Conservation (phyloP, 106 monocot species). For the Dendrobium officinale region DNA sequence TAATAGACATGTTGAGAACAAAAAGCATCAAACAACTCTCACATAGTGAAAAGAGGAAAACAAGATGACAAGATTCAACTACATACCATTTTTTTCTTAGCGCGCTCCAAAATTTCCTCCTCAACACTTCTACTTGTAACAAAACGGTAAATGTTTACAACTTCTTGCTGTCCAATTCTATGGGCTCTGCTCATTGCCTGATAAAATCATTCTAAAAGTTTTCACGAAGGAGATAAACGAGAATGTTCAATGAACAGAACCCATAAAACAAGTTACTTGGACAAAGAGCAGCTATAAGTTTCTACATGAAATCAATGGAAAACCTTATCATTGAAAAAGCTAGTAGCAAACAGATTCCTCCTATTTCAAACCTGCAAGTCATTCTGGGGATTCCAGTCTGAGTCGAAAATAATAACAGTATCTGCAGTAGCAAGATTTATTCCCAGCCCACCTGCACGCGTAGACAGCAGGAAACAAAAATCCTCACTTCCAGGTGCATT, state of each 20-base stretch:
- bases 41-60: not conserved
- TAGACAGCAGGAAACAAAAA: constrained; percentile 97
- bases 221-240: not conserved
- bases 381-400: constrained; percentile 99
- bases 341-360: not conserved
- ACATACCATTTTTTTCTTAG: constrained; percentile 98
- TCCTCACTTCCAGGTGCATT: constrained; percentile 99
- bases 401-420: constrained; percentile 98
- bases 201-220: constrained; percentile 6
- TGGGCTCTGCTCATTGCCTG: constrained; percentile 99
- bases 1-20: not conserved
- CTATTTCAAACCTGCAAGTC: constrained; percentile 78
- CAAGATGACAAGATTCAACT: not conserved
- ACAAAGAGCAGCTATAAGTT: not conserved
- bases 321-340: not conserved
- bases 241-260: not conserved
- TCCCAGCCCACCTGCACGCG: constrained; percentile 96
- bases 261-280: not conserved
- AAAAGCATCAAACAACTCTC: constrained; percentile 2
- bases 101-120: constrained; percentile 98
- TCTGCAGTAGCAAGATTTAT: constrained; percentile 99
- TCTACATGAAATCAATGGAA: not conserved
- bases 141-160: constrained; percentile 96
- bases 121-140: constrained; percentile 99
- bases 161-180: constrained; percentile 96